Conservation (phyloP, 2,329 filamentous ascomycete genomes). For the Sclerotinia trifoliorum region DNA sequence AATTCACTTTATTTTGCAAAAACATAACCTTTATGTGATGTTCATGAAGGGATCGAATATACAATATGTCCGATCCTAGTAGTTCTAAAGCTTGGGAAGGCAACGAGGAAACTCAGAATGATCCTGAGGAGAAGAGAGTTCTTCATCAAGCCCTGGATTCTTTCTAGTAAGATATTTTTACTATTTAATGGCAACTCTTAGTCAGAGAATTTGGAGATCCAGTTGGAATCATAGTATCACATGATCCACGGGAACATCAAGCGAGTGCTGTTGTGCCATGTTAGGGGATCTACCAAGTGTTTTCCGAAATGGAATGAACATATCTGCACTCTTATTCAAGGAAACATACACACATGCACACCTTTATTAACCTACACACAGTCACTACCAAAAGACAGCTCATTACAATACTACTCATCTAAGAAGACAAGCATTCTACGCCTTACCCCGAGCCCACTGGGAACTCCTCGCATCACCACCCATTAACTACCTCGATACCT, state of each 20-base stretch:
- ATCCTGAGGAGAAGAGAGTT: conserved; percentile 77
- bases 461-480: conserved; percentile 76
- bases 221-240: background rate
- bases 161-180: conserved; percentile 64
- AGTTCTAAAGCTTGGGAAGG: conserved; percentile 42
- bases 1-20: background rate
- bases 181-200: background rate
- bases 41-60: background rate
- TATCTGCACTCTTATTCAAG: conserved; percentile 5
- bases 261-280: conserved; percentile 16
- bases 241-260: conserved; percentile 4
- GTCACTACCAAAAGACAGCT: conserved; percentile 79
- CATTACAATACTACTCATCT: conserved; percentile 91
- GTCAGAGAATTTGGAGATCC: background rate
- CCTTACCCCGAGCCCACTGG: conserved; percentile 80
- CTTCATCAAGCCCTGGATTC: conserved; percentile 84
- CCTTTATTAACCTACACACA: conserved; percentile 41
- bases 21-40: background rate
- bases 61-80: conserved; percentile 6
- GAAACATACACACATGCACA: background rate
- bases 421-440: conserved; percentile 89
- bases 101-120: conserved; percentile 50
- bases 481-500: conserved; percentile 76
- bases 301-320: background rate
- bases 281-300: background rate